These are phyloP conservation scores for Aspergillus glaucus DNA, from an alignment of 2,329 filamentous ascomycete species.

Conservation along the genomic window DNA sequence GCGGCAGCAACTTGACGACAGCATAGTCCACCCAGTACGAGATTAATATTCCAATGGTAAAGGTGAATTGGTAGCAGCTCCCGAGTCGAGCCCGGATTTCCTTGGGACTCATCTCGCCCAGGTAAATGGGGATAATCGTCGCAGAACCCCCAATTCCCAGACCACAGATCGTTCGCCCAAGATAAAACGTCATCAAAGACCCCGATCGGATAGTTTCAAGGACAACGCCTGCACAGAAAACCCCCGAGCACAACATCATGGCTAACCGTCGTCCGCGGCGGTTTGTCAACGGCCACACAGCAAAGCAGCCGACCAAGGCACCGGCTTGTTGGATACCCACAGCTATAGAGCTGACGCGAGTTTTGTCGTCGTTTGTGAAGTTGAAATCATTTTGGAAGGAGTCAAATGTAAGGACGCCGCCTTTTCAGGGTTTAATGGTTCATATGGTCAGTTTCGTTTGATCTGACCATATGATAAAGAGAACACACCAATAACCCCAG, in stretches of 20 bases:
- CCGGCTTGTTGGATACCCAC: conserved; percentile 49
- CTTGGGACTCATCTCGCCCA: conserved; percentile 42
- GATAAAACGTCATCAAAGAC: conserved; percentile 40
- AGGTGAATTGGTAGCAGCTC: conserved; percentile 49
- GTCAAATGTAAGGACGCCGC: conserved; percentile 43
- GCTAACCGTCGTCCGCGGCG: conserved; percentile 40
- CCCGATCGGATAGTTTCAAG: conserved; percentile 45
- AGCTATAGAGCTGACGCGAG: conserved; percentile 42
- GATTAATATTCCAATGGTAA: conserved; percentile 45
- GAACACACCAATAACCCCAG: conserved; percentile 36
- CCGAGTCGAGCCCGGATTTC: conserved; percentile 45
- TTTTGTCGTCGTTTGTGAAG: conserved; percentile 35
- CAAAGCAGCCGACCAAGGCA: conserved; percentile 47
- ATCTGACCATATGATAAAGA: not conserved
- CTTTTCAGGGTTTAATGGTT: conserved; percentile 11
- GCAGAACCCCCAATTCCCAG: conserved; percentile 45
- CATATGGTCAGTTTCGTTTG: not conserved
- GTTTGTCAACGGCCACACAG: conserved; percentile 45
- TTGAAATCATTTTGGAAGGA: conserved; percentile 41
- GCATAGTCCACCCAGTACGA: conserved; percentile 52
- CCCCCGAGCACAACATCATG: conserved; percentile 40
- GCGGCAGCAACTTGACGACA: conserved; percentile 18
- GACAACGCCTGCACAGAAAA: conserved; percentile 43
- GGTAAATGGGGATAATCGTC: conserved; percentile 39
- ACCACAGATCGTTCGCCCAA: conserved; percentile 44